Evolutionary conservation across 2,329 filamentous ascomycete genomes (phyloP).

Genomic region (Fusarium guadeloupense): DNA sequence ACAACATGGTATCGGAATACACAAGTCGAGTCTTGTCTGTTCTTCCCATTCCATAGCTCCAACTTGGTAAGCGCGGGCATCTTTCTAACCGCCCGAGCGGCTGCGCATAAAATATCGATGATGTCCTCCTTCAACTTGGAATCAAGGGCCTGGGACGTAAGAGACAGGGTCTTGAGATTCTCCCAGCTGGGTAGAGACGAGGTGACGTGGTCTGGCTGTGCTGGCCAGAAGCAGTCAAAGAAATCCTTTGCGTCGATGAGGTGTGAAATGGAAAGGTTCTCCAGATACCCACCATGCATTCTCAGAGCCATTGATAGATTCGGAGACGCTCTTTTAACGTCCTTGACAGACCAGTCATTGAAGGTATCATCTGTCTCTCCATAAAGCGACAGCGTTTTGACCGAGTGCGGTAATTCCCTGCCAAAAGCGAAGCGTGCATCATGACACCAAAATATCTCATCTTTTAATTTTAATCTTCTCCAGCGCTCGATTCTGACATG

Average conservation of each 20-base stretch:
- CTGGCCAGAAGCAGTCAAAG: not conserved
- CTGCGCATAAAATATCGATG: not conserved
- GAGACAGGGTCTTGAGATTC: not conserved
- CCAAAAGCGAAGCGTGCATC: not conserved
- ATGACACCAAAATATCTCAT: not conserved
- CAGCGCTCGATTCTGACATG: conserved; percentile 4
- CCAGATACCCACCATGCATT: not conserved
- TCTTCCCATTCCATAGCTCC: conserved; percentile 11
- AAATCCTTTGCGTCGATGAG: conserved; percentile 21
- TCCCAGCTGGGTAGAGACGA: not conserved
- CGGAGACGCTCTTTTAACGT: not conserved
- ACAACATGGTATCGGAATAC: conserved; percentile 6
- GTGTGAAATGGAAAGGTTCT: conserved; percentile 11
- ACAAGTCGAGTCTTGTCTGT: fast-evolving
- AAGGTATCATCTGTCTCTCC: not conserved
- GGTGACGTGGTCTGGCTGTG: not conserved
- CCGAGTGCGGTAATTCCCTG: not conserved
- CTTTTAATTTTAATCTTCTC: not conserved
- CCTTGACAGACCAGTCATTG: not conserved
- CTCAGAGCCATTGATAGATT: conserved; percentile 9
- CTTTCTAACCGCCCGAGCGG: conserved; percentile 4
- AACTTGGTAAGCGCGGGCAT: conserved; percentile 9
- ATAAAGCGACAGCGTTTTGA: conserved; percentile 7
- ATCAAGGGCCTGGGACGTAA: not conserved
- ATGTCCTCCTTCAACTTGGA: not conserved